phyloP scores from a whole-genome alignment of 371 early-diverging fungal species.

The Lichtheimia hyalospora region DNA sequence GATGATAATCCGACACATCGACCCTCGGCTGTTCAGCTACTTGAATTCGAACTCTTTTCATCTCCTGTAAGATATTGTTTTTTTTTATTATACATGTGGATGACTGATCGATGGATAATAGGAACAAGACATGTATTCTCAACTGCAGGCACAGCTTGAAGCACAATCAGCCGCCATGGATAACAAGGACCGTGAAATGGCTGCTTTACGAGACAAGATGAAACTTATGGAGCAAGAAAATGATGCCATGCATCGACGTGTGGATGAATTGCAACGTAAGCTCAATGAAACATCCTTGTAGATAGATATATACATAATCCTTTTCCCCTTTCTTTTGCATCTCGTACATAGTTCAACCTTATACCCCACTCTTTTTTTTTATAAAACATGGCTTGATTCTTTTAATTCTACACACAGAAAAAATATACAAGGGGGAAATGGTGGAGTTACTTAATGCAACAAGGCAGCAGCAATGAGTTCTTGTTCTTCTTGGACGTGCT shows the following conservation, averaged over 20 bases:
- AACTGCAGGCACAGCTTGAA: conserved; percentile 23
- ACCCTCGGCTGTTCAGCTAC: conserved; percentile 71
- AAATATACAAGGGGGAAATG: background rate
- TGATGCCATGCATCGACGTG: conserved; percentile 16
- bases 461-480: conserved; percentile 82
- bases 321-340: background rate
- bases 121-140: conserved; percentile 6
- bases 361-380: background rate
- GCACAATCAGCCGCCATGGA: conserved; percentile 25
- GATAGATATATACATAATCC: background rate
- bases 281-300: conserved; percentile 1
- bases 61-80: background rate
- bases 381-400: background rate
- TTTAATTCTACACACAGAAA: too few relatives aligned
- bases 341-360: background rate
- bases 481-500: conserved; percentile 92
- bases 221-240: conserved; percentile 18
- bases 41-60: conserved; percentile 47
- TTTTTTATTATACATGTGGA: background rate
- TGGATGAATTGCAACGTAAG: conserved; percentile 16
- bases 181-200: conserved; percentile 30
- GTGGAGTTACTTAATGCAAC: conserved; percentile 20
- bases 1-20: conserved; percentile 68
- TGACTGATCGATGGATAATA: background rate
- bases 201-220: conserved; percentile 19